Base-by-base conservation (phyloP, 371 early-diverging fungal genomes). In the Lichtheimia hyalospora region DNA sequence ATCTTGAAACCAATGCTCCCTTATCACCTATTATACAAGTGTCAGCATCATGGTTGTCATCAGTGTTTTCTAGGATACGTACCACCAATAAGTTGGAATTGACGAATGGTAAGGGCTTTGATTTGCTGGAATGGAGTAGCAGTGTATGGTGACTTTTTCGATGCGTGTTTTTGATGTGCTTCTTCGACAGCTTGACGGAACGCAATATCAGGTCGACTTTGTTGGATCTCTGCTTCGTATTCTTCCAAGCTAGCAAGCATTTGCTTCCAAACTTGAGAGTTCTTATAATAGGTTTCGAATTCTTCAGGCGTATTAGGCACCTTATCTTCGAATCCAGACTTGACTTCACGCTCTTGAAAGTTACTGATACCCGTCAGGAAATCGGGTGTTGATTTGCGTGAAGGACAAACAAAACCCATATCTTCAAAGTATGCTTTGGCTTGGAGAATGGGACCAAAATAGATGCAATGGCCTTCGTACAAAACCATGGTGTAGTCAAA, bases 341-440 rank as follows among this genome's bases (percentile, higher is more conserved):
- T 60, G 24, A 79, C 64, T 23, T 63, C 61, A 57, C 84, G 81
- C 62, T 86, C 84, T 34, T 75, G 61, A 27, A 66, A 56, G 60
- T 81, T 61, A 23, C 79, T 83, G 24, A 83, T 51, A 8, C 87
- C 86, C 18, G 88, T 83, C 46, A 91, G 69, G 58, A 83, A 89
- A 52, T 90, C 89, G 1, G 89, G 75, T 0, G 85, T 83, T 14
- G 85, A 89, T 69, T 85, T 85, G 58, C 86, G 80, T 27, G 79
- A 59, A 24, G 89, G 89, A 53, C 80, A 77, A 5, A 68, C 56
- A 58, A 83, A 85, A 0, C 91, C 73, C 10, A 82, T 23, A 6
- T 61, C 54, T 43, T 68, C 64, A 58, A 87, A 84, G 44, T 84
- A 83, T n/a, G 63, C 68, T 4, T 76, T 64, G n/a, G 77, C 82